phyloP scores from a whole-genome alignment of 1,284 basidiomycete genomes.

The Malassezia japonica region DNA sequence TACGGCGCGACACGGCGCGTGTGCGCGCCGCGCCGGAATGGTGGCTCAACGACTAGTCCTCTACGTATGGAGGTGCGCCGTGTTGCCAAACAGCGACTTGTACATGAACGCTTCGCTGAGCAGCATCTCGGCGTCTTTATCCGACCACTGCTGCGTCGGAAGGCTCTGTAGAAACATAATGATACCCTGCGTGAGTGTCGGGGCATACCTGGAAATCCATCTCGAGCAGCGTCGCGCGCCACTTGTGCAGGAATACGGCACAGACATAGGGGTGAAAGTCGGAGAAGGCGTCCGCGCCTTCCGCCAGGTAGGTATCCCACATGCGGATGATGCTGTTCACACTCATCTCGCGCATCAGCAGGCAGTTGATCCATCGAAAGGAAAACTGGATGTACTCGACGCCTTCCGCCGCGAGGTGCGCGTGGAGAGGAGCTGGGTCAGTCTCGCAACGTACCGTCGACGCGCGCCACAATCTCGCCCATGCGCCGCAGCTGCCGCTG shows the following conservation, averaged over 20 bases:
- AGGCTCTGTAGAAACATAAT: conserved; percentile 97
- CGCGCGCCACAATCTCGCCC: conserved; percentile 38
- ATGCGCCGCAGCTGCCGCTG: conserved; percentile 40
- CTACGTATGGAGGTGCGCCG: conserved; percentile 31
- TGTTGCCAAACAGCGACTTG: conserved; percentile 45
- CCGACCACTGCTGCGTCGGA: conserved; percentile 87
- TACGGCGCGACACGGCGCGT: conserved; percentile 4
- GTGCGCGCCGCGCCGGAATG: not conserved
- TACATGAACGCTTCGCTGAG: conserved; percentile 86
- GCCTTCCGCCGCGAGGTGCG: conserved; percentile 37
- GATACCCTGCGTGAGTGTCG: conserved; percentile 61
- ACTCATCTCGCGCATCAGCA: conserved; percentile 49
- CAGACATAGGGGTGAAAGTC: conserved; percentile 47
- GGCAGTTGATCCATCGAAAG: conserved; percentile 48
- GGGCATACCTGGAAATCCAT: conserved; percentile 42
- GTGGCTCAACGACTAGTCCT: conserved; percentile 8
- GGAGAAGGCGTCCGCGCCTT: conserved; percentile 44
- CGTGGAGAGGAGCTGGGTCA: conserved; percentile 33
- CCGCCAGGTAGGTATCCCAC: conserved; percentile 48
- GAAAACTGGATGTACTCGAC: conserved; percentile 49
- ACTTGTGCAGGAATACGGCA: conserved; percentile 42
- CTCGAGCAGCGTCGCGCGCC: conserved; percentile 32
- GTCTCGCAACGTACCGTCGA: conserved; percentile 27
- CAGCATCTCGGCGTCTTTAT: conserved; percentile 88
- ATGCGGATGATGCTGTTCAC: conserved; percentile 45